Percentiles rank a stretch among this genome's conserved stretches.
These are phyloP conservation scores for Hypoxylon trugodes DNA, from an alignment of 495 filamentous ascomycete species.

Conservation along the genomic window DNA sequence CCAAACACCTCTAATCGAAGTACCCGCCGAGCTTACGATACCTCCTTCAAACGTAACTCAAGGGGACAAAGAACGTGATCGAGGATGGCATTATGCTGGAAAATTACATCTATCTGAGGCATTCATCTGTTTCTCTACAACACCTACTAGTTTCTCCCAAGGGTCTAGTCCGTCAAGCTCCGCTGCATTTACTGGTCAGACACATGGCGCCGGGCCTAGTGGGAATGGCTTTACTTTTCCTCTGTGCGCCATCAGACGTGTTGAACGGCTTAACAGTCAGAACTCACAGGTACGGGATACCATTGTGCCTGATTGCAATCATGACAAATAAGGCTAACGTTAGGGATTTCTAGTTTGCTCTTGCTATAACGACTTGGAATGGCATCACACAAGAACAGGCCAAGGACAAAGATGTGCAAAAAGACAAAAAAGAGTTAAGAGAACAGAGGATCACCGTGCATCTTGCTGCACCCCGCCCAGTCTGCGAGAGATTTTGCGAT, in stretches of 20 bases:
- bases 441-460: constrained; percentile 89
- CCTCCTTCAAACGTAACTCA: constrained; percentile 68
- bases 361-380: constrained; percentile 97
- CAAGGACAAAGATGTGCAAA: constrained; percentile 53
- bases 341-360: constrained; percentile 70
- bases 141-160: constrained; percentile 84
- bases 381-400: constrained; percentile 65
- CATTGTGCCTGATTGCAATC: neutral
- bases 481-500: constrained; percentile 96
- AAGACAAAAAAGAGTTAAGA: constrained; percentile 60
- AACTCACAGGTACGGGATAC: constrained; percentile 67
- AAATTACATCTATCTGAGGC: constrained; percentile 92
- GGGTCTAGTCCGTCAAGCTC: constrained; percentile 78
- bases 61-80: constrained; percentile 68
- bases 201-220: constrained; percentile 88
- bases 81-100: constrained; percentile 88
- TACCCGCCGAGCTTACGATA: constrained; percentile 92
- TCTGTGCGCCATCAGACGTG: constrained; percentile 86
- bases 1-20: constrained; percentile 92
- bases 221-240: constrained; percentile 98
- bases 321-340: neutral
- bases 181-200: constrained; percentile 83
- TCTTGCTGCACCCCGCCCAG: constrained; percentile 84
- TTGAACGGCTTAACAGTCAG: constrained; percentile 90
- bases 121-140: constrained; percentile 95